phyloP scores from a whole-genome alignment of 192 early-diverging fungal species.

The Backusella parvicylindrica region DNA sequence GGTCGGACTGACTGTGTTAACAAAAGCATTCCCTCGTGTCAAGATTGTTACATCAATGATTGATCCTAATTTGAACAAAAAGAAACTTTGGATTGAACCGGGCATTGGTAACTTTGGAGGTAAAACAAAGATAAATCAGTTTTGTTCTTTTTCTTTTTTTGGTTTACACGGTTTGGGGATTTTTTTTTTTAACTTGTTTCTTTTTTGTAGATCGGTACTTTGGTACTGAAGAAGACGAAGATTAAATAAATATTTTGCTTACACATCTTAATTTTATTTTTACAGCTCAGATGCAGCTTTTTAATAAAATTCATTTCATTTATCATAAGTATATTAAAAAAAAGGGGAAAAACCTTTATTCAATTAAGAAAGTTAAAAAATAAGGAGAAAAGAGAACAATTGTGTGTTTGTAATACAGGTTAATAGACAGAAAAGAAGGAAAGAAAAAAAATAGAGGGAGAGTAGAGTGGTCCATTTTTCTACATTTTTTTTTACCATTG shows the following conservation, averaged over 20 bases:
- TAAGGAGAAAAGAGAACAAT: neutral
- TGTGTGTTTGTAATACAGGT: neutral
- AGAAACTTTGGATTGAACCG: constrained; percentile 70
- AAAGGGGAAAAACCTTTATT: neutral
- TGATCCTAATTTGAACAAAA: constrained; percentile 62
- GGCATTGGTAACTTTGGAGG: constrained; percentile 89
- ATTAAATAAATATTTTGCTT: neutral
- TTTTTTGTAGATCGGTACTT: constrained; percentile 47
- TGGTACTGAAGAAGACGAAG: constrained; percentile 46
- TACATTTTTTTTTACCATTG: neutral
- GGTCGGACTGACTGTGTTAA: constrained; percentile 73
- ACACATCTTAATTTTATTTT: neutral
- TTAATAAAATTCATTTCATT: constrained; percentile 4
- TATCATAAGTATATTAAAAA: neutral
- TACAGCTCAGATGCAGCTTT: neutral
- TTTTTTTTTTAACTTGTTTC: neutral
- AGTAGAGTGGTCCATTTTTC: neutral
- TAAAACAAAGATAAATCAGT: neutral
- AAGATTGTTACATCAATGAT: constrained; percentile 79
- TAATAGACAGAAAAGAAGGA: neutral
- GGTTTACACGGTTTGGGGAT: neutral
- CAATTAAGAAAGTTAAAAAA: constrained; percentile 4
- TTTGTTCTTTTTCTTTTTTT: neutral
- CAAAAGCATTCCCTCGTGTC: constrained; percentile 79
- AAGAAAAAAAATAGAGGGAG: neutral